Conservation (phyloP, 2,329 filamentous ascomycete species). For the Microcera coccophila region DNA sequence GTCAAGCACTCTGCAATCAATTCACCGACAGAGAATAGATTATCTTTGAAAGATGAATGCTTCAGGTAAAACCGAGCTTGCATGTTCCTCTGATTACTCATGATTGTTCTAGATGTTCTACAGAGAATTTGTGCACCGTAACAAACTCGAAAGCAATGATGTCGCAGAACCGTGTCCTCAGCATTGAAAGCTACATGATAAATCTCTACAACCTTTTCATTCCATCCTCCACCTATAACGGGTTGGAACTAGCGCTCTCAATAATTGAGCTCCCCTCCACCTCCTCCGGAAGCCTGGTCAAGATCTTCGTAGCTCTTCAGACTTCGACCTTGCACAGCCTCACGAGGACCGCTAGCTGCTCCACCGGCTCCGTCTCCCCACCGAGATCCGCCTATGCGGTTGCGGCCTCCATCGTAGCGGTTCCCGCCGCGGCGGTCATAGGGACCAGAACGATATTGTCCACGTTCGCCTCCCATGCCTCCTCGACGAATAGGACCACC, state of each 20-base stretch:
- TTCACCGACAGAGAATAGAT: too few species aligned
- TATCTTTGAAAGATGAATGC: too few species aligned
- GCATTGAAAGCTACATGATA: background rate
- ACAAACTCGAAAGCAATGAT: too few species aligned
- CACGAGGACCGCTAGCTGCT: conserved; percentile 75
- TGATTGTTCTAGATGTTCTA: too few species aligned
- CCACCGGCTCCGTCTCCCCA: conserved; percentile 75
- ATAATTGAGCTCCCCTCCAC: conserved; percentile 85
- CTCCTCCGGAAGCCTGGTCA: conserved; percentile 74
- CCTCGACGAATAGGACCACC: conserved; percentile 67
- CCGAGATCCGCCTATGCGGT: conserved; percentile 51
- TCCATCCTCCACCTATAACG: too few species aligned
- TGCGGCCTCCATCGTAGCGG: conserved; percentile 50
- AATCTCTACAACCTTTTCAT: background rate
- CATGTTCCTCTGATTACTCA: too few species aligned
- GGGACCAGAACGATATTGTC: conserved; percentile 63
- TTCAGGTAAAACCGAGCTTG: too few species aligned
- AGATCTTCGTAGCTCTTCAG: conserved; percentile 97
- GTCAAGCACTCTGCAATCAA: too few species aligned
- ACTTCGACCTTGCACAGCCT: conserved; percentile 88
- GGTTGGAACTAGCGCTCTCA: conserved; percentile 33
- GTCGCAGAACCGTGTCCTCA: background rate
- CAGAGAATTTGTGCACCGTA: too few species aligned
- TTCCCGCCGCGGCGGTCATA: conserved; percentile 66
- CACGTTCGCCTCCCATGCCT: conserved; percentile 48